phyloP scores from a whole-genome alignment of 306 rosid species.

The Carpinus fangiana region DNA sequence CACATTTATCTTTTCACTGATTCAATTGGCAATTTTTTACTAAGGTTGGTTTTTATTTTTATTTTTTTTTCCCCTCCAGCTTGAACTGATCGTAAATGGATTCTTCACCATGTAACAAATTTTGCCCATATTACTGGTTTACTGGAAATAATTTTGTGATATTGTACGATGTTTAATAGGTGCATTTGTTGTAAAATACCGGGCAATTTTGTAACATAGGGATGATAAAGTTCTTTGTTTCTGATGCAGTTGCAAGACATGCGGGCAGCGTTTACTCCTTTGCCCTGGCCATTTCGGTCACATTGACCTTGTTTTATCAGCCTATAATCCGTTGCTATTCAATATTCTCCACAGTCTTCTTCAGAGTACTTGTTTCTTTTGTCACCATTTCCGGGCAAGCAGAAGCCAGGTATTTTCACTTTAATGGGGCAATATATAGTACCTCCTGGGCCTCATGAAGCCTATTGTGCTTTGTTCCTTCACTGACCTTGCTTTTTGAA shows the following conservation, averaged over 20 bases:
- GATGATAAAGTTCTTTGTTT: conserved; percentile 22
- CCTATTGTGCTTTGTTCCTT: conserved; percentile 19
- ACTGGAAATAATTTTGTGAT: background rate
- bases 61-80: background rate
- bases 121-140: background rate
- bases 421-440: conserved; percentile 1
- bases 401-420: conserved; percentile 41
- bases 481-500: background rate
- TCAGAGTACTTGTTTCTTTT: conserved; percentile 57
- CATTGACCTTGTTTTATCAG: conserved; percentile 64
- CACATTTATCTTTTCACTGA: background rate
- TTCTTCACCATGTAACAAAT: background rate
- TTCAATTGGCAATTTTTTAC: background rate
- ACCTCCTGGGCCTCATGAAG: background rate
- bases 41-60: background rate
- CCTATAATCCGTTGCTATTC: conserved; percentile 82
- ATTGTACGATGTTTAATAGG: background rate
- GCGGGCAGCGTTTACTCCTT: conserved; percentile 50
- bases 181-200: background rate
- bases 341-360: conserved; percentile 50
- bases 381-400: conserved; percentile 53
- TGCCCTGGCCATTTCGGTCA: conserved; percentile 94
- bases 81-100: background rate
- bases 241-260: conserved; percentile 70
- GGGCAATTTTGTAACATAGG: conserved; percentile 11